A percentile compares a stretch with the other conserved stretches of the same genome.
Evolutionary conservation across 805 yeast genomes (phyloP).

Genomic region (Tetrapisispora phaffii): DNA sequence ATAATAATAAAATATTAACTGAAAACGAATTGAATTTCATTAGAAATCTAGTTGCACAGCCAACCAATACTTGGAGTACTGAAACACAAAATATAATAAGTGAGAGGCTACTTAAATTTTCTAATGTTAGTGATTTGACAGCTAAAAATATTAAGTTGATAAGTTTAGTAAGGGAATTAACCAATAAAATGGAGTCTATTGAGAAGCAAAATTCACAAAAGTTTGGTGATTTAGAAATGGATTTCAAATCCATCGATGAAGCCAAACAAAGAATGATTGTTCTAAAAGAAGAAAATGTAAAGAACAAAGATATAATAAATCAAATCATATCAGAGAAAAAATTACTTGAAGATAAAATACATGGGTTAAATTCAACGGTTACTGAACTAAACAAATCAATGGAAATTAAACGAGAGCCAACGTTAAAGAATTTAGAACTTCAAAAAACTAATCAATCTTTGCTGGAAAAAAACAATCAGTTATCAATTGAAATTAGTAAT

Average conservation of each 20-base stretch:
- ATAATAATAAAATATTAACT: conserved; percentile 39
- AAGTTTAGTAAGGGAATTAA: conserved; percentile 47
- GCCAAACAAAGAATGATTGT: conserved; percentile 54
- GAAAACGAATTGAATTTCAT: conserved; percentile 52
- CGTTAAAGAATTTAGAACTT: neutral
- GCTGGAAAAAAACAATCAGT: neutral
- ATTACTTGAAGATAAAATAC: neutral
- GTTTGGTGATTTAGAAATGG: neutral
- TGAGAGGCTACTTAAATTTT: conserved; percentile 63
- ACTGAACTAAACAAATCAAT: neutral
- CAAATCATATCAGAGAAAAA: neutral
- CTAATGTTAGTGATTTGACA: conserved; percentile 56
- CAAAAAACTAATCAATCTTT: neutral
- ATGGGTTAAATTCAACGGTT: neutral
- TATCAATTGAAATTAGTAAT: conserved; percentile 18
- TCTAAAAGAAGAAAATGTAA: neutral
- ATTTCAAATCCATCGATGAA: conserved; percentile 39
- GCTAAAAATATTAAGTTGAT: conserved; percentile 64
- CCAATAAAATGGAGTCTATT: conserved; percentile 54
- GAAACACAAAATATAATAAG: conserved; percentile 55
- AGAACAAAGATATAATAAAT: neutral
- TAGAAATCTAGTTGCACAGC: conserved; percentile 35
- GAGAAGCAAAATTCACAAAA: conserved; percentile 39
- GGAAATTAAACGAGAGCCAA: neutral
- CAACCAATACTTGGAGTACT: conserved; percentile 9